These are phyloP conservation scores for Phytophthora agathidicida DNA, from an alignment of 352 stramenopile genomes.

Conservation along the genomic window DNA sequence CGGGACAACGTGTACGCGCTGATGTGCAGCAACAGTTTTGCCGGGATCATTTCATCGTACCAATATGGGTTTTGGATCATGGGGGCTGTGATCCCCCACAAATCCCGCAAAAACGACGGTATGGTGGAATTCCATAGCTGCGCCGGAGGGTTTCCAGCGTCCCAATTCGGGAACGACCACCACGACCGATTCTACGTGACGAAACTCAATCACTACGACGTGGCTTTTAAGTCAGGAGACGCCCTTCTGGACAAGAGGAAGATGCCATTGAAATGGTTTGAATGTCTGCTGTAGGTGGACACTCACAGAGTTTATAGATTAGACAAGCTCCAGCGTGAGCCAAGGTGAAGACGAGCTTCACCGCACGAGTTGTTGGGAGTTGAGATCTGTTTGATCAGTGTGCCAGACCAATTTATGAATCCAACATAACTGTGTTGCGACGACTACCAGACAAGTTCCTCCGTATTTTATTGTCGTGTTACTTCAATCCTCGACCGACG, in stretches of 20 bases:
- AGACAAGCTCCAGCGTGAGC: too few species aligned
- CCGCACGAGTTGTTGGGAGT: too few species aligned
- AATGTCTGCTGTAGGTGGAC: constrained; percentile 35
- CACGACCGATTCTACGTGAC: constrained; percentile 37
- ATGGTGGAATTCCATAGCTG: constrained; percentile 43
- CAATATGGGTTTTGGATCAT: constrained; percentile 30
- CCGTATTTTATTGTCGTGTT: too few species aligned
- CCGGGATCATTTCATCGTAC: constrained; percentile 40
- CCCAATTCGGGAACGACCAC: constrained; percentile 38
- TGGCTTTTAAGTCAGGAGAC: constrained; percentile 47
- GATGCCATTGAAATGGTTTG: constrained; percentile 56
- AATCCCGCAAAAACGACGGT: constrained; percentile 37
- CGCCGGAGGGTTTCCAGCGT: constrained; percentile 21
- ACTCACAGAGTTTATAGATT: neutral
- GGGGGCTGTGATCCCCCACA: constrained; percentile 30
- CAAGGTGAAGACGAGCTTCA: too few species aligned
- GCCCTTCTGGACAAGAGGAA: constrained; percentile 30
- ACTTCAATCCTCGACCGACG: too few species aligned
- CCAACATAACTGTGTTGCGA: too few species aligned
- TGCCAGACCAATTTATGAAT: too few species aligned
- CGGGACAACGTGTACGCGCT: constrained; percentile 34
- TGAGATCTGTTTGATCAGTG: too few species aligned
- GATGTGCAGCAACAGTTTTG: constrained; percentile 43
- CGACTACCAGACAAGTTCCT: too few species aligned
- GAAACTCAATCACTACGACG: constrained; percentile 39